Base-by-base conservation (phyloP, 106 monocot genomes). In the Chionographis japonica region DNA sequence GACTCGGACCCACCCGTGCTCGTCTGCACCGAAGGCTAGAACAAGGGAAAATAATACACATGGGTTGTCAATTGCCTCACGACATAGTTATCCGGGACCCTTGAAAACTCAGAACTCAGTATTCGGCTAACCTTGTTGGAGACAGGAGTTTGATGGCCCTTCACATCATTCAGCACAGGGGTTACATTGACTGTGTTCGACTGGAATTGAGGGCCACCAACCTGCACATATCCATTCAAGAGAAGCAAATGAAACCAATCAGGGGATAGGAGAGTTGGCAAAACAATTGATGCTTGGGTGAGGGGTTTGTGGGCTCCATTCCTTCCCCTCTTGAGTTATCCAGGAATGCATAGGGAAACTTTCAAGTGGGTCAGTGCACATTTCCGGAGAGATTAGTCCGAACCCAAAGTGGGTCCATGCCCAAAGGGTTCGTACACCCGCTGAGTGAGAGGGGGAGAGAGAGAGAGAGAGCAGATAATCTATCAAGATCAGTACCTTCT, bases 111-210 rank as follows among this genome's bases (percentile, higher is more conserved):
- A 59, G 50, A 39, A 49, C 6, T 58, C 27, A 8, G 54, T 52
- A 58, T 9, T 40, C n/a, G 51, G 56, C 67, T 61, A 62, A 83
- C 78, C 52, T 71, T 64, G 64, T 74, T 74, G 43, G 74, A 54
- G 20, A 65, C 41, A 63, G 65, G 70, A 72, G 75, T 67, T 35
- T 75, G 78, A 37, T 17, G 55, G 40, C 61, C 74, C 54, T 71
- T 74, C 6, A 41, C 49, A 19, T 62, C 74, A 67, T 41, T 74
- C 52, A 27, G 68, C 2, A 50, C 7, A 15, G 71, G 41, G 14
- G 60, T 35, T 67, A 38, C 56, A 19, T 54, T 59, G 42, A 61
- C 50, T 58, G 70, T 10, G 74, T 8, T 71, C 63, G 58, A 4
- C 42, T 61, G 72, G 40, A 59, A 18, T 71, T 56, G 54, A 14